Evolutionary conservation across 1,139 yeast genomes (phyloP), one percentile per base, ranked within the genome.

Genomic region (Magnusiomyces suaveolens): DNA sequence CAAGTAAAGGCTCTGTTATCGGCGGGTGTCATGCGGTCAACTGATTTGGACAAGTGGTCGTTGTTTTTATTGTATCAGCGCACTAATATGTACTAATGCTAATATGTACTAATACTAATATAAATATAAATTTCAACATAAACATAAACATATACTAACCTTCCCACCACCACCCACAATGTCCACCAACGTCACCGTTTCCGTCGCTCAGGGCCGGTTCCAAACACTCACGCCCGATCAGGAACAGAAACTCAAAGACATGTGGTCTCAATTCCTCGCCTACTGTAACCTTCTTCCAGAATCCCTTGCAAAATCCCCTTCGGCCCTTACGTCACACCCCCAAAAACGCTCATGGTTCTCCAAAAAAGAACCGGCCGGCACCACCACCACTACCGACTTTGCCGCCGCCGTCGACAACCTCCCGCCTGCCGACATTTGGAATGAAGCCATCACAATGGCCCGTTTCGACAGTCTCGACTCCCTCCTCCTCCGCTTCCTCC

Each of bases 381-480:
- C 12, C 12, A 12, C 18, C 3, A 20, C 23, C 18, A 54, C 54
- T 25, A 53, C 53, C 16, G 50, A 52, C 1, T 50, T 56, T 18
- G 52, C 50, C 41, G 55, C 52, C 6, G 46, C 41, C 1, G 26
- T 56, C 25, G 20, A 48, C 3, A 49, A 43, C 3, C 25, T 56
- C n/a, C 46, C 56, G 1, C 57, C 54, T 21, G 55, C 54, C 16
- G 51, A 58, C 43, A 43, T 50, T 14, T 18, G 60, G 16, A 68
- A 62, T 52, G 62, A 57, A 23, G 59, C 61, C 59, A 80, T 85
- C 79, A 66, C 71, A 38, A 76, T 81, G 71, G 65, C 81, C 58
- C 79, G 86, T 65, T 75, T 77, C 48, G 95, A 87, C 63, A 73
- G 80, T 39, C 87, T 90, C 1, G 96, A 88, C 66, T 81, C 83